Evolutionary conservation across 192 early-diverging fungal species (phyloP).

Genomic region (Coemansia sp.): DNA sequence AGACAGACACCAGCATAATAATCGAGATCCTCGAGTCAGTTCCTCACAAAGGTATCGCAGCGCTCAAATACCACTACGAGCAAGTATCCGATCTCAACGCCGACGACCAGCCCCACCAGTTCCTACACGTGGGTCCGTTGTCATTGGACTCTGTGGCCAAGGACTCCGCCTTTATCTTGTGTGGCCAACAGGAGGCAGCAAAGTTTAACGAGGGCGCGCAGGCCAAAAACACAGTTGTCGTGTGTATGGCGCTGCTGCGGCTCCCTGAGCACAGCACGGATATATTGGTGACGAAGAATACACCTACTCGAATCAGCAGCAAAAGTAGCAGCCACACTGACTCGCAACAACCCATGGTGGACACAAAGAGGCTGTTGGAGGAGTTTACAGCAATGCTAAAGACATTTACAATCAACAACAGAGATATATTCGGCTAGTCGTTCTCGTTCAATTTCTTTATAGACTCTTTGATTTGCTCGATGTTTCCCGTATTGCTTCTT

Average conservation of each 20-base stretch:
- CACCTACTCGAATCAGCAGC: slow-evolving; percentile 61
- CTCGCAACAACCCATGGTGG: not conserved
- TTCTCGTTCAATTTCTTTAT: slow-evolving; percentile 10
- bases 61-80: slow-evolving; percentile 71
- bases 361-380: too few relatives aligned
- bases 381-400: not conserved
- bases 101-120: slow-evolving; percentile 45
- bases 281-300: slow-evolving; percentile 77
- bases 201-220: slow-evolving; percentile 77
- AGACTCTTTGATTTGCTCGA: slow-evolving; percentile 24
- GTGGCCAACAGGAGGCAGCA: slow-evolving; percentile 69
- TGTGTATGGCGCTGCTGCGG: slow-evolving; percentile 75
- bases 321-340: slow-evolving; percentile 30
- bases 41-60: slow-evolving; percentile 54
- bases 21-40: slow-evolving; percentile 82
- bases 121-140: slow-evolving; percentile 31
- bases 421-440: slow-evolving; percentile 18
- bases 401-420: slow-evolving; percentile 1
- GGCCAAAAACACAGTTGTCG: slow-evolving; percentile 63
- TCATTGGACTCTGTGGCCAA: not conserved
- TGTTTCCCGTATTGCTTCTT: slow-evolving; percentile 26
- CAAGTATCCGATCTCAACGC: slow-evolving; percentile 81
- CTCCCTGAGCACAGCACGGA: slow-evolving; percentile 72
- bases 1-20: slow-evolving; percentile 79
- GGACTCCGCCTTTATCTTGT: slow-evolving; percentile 51